A percentile compares a stretch with the other conserved stretches of the same genome.
These are phyloP conservation scores for Fomitopsis serialis DNA, from an alignment of 768 basidiomycete species.

Conservation along the genomic window DNA sequence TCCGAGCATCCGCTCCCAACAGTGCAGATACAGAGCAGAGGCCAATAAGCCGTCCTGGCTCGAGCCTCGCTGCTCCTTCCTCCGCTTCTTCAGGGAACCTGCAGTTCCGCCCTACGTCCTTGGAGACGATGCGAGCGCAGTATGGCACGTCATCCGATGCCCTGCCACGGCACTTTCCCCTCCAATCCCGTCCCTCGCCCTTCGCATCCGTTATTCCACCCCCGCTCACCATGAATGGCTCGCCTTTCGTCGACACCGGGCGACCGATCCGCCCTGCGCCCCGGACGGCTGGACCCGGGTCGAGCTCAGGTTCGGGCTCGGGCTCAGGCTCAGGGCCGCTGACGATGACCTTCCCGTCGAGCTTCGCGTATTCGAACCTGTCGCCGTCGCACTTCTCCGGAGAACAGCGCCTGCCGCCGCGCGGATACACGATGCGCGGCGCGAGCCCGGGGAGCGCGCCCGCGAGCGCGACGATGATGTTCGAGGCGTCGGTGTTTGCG, in stretches of 20 bases:
- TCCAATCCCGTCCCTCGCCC: background rate
- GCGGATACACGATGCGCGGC: background rate
- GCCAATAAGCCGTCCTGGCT: background rate
- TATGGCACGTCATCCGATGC: background rate
- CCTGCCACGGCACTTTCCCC: background rate
- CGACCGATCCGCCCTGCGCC: background rate
- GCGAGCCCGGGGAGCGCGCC: conserved; percentile 1
- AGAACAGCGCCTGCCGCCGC: background rate
- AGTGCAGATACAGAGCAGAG: background rate
- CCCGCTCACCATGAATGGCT: background rate
- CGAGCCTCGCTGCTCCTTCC: background rate
- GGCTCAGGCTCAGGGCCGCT: conserved; percentile 5
- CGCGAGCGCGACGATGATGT: conserved; percentile 4
- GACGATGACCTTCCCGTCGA: conserved; percentile 17
- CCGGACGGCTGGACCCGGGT: background rate
- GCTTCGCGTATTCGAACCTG: conserved; percentile 18
- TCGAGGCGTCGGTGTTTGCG: conserved; percentile 11
- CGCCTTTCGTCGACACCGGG: background rate
- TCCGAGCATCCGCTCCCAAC: background rate
- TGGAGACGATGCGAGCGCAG: conserved; percentile 4
- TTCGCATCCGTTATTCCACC: background rate
- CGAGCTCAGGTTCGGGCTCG: background rate
- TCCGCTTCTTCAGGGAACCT: background rate
- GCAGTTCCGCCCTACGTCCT: conserved; percentile 1
- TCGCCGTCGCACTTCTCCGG: conserved; percentile 18